phyloP scores from a whole-genome alignment of 2,329 filamentous ascomycete genomes.

The Penicillium sp. region DNA sequence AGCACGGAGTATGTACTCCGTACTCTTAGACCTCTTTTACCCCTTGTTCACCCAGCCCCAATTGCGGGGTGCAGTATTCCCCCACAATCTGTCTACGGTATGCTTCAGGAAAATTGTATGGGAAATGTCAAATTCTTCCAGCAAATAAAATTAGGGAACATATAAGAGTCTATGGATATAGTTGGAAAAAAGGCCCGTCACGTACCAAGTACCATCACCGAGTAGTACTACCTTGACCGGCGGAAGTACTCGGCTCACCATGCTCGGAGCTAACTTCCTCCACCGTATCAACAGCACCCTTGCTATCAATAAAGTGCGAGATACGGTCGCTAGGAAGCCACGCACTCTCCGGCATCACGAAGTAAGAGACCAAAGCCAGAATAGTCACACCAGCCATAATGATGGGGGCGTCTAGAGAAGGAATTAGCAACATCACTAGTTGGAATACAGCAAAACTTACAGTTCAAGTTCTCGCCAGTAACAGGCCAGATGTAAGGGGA shows the following conservation, averaged over 20 bases:
- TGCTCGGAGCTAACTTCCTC: constrained; percentile 24
- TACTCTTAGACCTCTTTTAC: no score
- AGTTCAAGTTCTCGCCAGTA: constrained; percentile 47
- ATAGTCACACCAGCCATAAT: constrained; percentile 55
- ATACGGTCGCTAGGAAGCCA: constrained; percentile 52
- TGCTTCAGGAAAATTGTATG: no score
- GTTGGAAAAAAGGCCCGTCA: no score
- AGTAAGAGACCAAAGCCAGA: constrained; percentile 52
- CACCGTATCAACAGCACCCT: constrained; percentile 33
- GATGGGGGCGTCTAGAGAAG: constrained; percentile 48
- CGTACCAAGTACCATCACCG: no score
- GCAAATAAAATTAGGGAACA: no score
- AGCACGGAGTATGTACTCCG: no score
- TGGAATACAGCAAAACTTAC: constrained; percentile 26
- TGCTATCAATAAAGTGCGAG: constrained; percentile 45
- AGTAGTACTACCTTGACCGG: no score
- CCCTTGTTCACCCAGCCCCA: no score
- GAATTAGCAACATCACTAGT: constrained; percentile 2
- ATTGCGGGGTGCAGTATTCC: no score
- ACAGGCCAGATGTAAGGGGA: constrained; percentile 53
- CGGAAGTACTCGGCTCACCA: background rate
- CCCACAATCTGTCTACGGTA: no score
- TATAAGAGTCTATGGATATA: no score
- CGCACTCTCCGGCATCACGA: constrained; percentile 49
- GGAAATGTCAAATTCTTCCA: no score